These are phyloP conservation scores for Daedaleopsis nitida DNA, from an alignment of 768 basidiomycete genomes.

Conservation along the genomic window DNA sequence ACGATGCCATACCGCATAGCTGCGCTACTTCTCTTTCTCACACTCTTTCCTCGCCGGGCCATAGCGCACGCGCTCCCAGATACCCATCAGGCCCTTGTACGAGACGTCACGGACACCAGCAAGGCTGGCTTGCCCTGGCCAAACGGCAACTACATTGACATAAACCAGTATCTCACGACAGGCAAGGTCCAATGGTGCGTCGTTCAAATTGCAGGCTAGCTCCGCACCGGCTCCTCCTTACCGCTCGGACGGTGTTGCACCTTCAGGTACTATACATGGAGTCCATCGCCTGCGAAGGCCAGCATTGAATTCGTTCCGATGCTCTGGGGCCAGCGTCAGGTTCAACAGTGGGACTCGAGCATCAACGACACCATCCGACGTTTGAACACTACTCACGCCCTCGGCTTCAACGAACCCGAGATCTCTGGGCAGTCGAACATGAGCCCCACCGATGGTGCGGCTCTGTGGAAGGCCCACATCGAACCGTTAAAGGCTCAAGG, in stretches of 20 bases:
- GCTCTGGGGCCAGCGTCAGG: conserved; percentile 49
- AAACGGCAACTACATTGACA: conserved; percentile 43
- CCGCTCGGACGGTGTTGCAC: background rate
- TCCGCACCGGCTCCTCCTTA: background rate
- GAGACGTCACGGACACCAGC: conserved; percentile 32
- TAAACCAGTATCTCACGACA: conserved; percentile 44
- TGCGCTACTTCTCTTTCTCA: conserved; percentile 4
- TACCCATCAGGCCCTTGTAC: background rate
- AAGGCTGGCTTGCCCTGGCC: conserved; percentile 57
- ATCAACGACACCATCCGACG: conserved; percentile 44
- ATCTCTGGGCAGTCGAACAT: conserved; percentile 51
- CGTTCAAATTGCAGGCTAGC: background rate
- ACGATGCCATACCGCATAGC: conserved; percentile 13
- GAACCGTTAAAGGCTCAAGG: conserved; percentile 50
- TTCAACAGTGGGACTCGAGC: conserved; percentile 41
- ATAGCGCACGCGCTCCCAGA: background rate
- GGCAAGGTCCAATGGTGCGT: conserved; percentile 55
- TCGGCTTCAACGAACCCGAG: conserved; percentile 59
- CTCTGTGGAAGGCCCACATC: conserved; percentile 52
- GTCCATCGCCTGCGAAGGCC: conserved; percentile 35
- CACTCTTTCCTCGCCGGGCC: conserved; percentile 12
- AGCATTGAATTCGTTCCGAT: conserved; percentile 57
- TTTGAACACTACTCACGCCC: conserved; percentile 41
- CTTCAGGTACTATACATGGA: conserved; percentile 57
- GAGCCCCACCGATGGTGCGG: conserved; percentile 47